phyloP scores from a whole-genome alignment of 2,329 filamentous ascomycete species.

The Malbranchea zuffiana region DNA sequence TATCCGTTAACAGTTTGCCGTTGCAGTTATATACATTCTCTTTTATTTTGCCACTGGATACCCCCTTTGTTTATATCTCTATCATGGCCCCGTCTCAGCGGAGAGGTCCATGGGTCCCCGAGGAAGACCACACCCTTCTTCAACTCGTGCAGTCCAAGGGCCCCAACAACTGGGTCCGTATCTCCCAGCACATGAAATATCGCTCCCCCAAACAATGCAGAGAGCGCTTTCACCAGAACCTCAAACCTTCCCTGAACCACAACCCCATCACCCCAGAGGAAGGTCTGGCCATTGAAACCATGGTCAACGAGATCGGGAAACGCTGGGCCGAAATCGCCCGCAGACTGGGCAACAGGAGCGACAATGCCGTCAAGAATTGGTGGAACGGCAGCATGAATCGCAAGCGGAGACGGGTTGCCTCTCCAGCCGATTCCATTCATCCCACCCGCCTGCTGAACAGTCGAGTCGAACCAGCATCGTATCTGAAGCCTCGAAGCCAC shows the following conservation, averaged over 20 bases:
- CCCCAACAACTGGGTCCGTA: conserved; percentile 80
- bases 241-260: conserved; percentile 66
- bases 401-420: conserved; percentile 42
- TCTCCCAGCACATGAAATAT: conserved; percentile 62
- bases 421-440: conserved; percentile 26
- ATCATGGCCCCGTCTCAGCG: conserved; percentile 45
- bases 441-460: conserved; percentile 27
- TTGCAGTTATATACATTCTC: neutral
- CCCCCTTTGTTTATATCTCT: conserved; percentile 6
- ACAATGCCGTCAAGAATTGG: conserved; percentile 97
- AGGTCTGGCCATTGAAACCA: conserved; percentile 60
- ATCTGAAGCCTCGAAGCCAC: too few relatives aligned
- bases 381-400: conserved; percentile 92
- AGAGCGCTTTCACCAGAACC: conserved; percentile 86
- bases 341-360: conserved; percentile 69
- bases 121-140: conserved; percentile 62
- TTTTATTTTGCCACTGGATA: conserved; percentile 6
- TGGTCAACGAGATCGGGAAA: conserved; percentile 70
- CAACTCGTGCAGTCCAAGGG: conserved; percentile 61
- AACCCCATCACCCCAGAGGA: conserved; percentile 62
- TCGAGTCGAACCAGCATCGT: conserved; percentile 32
- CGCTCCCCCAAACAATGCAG: conserved; percentile 90
- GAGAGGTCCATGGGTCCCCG: conserved; percentile 72
- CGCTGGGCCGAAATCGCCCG: conserved; percentile 90
- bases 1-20: neutral